These are phyloP conservation scores for Cercospora zeae-maydis DNA, from an alignment of 2,329 filamentous ascomycete genomes.

Conservation along the genomic window DNA sequence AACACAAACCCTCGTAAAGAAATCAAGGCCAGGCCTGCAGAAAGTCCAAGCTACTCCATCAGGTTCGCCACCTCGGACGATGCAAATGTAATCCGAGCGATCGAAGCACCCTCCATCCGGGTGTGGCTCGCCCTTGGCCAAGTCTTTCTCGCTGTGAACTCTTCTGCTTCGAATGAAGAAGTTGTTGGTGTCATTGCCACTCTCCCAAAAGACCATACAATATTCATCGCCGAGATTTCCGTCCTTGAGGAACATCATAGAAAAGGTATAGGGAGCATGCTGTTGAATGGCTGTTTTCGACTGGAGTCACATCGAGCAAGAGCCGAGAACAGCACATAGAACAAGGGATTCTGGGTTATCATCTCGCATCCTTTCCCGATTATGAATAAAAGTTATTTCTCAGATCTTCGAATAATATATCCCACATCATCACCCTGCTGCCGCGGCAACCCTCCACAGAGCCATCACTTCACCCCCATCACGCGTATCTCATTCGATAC, in stretches of 20 bases:
- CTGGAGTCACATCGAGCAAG: no score
- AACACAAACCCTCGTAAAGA: no score
- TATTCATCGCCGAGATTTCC: slow-evolving; percentile 16
- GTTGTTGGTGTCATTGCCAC: slow-evolving; percentile 14
- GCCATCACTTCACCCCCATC: neutral
- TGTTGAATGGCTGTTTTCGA: slow-evolving; percentile 15
- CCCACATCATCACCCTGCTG: neutral
- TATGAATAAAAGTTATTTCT: neutral
- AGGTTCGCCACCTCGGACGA: slow-evolving; percentile 9
- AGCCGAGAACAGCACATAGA: neutral
- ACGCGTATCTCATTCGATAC: slow-evolving; percentile 15
- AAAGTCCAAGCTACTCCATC: neutral
- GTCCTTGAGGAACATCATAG: slow-evolving; percentile 9
- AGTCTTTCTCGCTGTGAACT: slow-evolving; percentile 10
- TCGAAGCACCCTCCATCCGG: neutral
- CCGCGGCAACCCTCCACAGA: neutral
- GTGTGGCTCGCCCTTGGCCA: slow-evolving; percentile 13
- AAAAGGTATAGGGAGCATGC: slow-evolving; percentile 13
- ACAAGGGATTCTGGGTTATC: neutral
- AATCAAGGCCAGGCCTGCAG: neutral
- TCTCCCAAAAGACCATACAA: slow-evolving; percentile 6
- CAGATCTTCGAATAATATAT: no score
- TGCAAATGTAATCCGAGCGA: neutral
- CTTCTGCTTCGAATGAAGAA: neutral
- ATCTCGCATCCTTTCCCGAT: neutral